phyloP scores from a whole-genome alignment of 345 rosid species.

The Litchi chinensis region DNA sequence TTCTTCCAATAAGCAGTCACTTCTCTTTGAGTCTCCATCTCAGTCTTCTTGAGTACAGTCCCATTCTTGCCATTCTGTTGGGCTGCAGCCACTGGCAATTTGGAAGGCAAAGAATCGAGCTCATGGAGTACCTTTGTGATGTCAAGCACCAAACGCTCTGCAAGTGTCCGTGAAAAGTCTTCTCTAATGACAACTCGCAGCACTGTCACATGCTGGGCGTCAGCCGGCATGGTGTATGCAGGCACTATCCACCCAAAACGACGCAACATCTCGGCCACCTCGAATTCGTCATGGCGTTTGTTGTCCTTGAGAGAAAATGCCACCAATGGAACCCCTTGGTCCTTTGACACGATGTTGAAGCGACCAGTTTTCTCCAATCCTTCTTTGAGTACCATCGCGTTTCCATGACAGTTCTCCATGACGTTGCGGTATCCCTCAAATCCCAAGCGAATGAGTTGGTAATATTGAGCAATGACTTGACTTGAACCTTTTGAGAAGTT shows the following conservation, averaged over 20 bases:
- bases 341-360: conserved; percentile 81
- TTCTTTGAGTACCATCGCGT: conserved; percentile 65
- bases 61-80: conserved; percentile 28
- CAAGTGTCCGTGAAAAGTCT: conserved; percentile 88
- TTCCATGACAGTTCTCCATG: conserved; percentile 87
- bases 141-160: conserved; percentile 83
- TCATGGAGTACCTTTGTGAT: conserved; percentile 75
- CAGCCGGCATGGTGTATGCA: conserved; percentile 87
- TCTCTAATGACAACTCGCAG: conserved; percentile 89
- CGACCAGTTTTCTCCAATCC: conserved; percentile 76
- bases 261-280: conserved; percentile 75
- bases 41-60: conserved; percentile 55
- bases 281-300: conserved; percentile 66
- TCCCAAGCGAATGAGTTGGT: conserved; percentile 87
- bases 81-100: conserved; percentile 19
- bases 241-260: conserved; percentile 98
- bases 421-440: conserved; percentile 82
- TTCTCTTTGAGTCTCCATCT: conserved; percentile 64
- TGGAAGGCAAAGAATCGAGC: conserved; percentile 65
- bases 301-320: conserved; percentile 89
- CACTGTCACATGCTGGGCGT: conserved; percentile 88
- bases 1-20: conserved; percentile 74
- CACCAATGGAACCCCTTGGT: conserved; percentile 80
- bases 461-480: conserved; percentile 86
- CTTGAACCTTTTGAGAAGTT: conserved; percentile 93